phyloP scores from a whole-genome alignment of 768 basidiomycete genomes.

The Agrocybe pediades region DNA sequence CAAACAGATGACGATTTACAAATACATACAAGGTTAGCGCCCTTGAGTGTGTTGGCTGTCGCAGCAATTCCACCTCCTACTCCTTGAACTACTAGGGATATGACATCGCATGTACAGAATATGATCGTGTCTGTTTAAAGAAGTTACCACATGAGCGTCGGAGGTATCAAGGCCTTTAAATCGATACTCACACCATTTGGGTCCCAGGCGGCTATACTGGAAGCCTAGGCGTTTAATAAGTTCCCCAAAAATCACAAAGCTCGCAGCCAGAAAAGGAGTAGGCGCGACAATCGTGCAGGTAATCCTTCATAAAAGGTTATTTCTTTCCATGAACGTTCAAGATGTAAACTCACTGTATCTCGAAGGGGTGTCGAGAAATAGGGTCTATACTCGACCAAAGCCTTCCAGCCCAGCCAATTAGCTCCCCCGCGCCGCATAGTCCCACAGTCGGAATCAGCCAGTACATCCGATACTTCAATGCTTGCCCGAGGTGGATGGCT shows the following conservation, averaged over 20 bases:
- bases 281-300: slow-evolving; percentile 49
- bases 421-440: neutral
- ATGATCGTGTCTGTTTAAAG: slow-evolving; percentile 39
- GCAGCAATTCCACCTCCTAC: slow-evolving; percentile 61
- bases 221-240: slow-evolving; percentile 46
- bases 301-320: slow-evolving; percentile 35
- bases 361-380: neutral
- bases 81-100: slow-evolving; percentile 65
- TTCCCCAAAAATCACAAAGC: slow-evolving; percentile 57
- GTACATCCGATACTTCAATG: neutral
- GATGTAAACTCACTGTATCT: slow-evolving; percentile 9
- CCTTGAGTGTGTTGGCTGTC: slow-evolving; percentile 20
- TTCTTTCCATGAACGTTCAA: neutral
- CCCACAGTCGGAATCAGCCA: neutral
- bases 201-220: slow-evolving; percentile 46
- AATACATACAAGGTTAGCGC: slow-evolving; percentile 9
- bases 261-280: slow-evolving; percentile 53
- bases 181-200: slow-evolving; percentile 40
- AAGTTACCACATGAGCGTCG: neutral
- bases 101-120: slow-evolving; percentile 45
- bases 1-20: neutral
- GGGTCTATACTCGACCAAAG: neutral
- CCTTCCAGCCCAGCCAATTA: neutral
- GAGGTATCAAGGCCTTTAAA: neutral
- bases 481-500: slow-evolving; percentile 1